Base-by-base conservation (phyloP, 805 yeast species). In the Saturnispora mendoncae region DNA sequence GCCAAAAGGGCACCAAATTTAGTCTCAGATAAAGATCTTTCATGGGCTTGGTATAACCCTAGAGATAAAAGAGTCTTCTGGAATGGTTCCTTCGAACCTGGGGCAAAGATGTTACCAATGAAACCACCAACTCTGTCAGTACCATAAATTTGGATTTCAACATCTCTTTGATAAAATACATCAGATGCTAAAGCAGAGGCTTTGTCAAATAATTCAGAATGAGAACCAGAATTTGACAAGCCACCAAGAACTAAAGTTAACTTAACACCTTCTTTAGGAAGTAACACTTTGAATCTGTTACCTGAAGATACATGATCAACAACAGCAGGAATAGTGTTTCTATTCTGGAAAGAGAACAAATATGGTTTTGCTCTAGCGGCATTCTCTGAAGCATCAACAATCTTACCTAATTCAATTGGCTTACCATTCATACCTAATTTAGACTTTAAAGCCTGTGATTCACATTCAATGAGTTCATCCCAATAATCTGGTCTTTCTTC, bases 61-160 rank as follows among this genome's bases (percentile, higher is more conserved):
- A 72, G 71, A 24, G 67, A 67, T 44, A 82, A 64, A 40, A 85
- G 65, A 17, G 64, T 58, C 12, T 69, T 63, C 51, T 81, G 88
- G 47, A 76, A 67, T 18, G 85, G 87, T 25, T 57, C 50, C 24
- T 66, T 64, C 34, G 66, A 67, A 2, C 75, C 69, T 12, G 71
- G 72, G 9, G 75, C 53, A 54, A 64, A 81, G 39, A 84, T 52
- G 52, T 78, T 75, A 36, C 94, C 92, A 53, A 84, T 75, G 54
- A 86, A 86, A 0, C 83, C 84, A 44, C 95, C 95, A 42, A 79
- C 67, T 54, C 78, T 82, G 57, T 86, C 95, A 39, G 74, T 72
- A 43, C 74, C 79, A 49, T 74, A 74, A 17, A 85, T 71, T 41
- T 80, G 80, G 48, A 85, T 64, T 48, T 73, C 77, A 33, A 85